Evolutionary conservation across 768 basidiomycete genomes (phyloP).

Genomic region (Daedaleopsis nitida): DNA sequence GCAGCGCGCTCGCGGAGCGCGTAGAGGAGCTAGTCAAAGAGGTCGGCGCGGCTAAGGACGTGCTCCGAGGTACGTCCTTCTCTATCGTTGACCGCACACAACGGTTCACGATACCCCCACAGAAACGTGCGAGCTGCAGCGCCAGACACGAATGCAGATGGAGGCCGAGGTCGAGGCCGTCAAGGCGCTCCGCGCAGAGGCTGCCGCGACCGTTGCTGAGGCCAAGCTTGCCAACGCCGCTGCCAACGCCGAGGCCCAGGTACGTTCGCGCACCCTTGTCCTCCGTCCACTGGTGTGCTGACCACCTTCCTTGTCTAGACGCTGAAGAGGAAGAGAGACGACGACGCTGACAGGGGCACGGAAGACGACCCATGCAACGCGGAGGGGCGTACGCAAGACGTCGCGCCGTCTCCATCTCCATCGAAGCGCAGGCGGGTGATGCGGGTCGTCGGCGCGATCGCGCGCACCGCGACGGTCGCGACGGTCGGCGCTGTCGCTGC

Average conservation of each 20-base stretch:
- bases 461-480: constrained; percentile 62
- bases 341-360: constrained; percentile 28
- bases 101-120: not conserved
- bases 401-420: constrained; percentile 11
- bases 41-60: constrained; percentile 9
- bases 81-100: not conserved
- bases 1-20: constrained; percentile 6
- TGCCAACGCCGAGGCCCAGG: not conserved
- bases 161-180: constrained; percentile 47
- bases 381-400: constrained; percentile 6
- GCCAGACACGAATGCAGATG: constrained; percentile 43
- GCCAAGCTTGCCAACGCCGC: constrained; percentile 19
- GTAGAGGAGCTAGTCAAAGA: constrained; percentile 12
- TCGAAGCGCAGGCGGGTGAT: constrained; percentile 41
- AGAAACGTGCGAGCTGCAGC: constrained; percentile 26
- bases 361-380: constrained; percentile 6
- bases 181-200: constrained; percentile 41
- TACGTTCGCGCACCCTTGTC: constrained; percentile 22
- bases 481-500: constrained; percentile 70
- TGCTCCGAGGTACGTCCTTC: constrained; percentile 14
- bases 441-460: constrained; percentile 45
- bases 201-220: constrained; percentile 39
- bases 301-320: too few species aligned
- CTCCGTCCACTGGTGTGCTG: not conserved
- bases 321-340: constrained; percentile 65